A percentile compares a stretch with the other conserved stretches of the same genome.
These are phyloP conservation scores for Crepidotus variabilis DNA, from an alignment of 768 basidiomycete genomes.

Conservation along the genomic window DNA sequence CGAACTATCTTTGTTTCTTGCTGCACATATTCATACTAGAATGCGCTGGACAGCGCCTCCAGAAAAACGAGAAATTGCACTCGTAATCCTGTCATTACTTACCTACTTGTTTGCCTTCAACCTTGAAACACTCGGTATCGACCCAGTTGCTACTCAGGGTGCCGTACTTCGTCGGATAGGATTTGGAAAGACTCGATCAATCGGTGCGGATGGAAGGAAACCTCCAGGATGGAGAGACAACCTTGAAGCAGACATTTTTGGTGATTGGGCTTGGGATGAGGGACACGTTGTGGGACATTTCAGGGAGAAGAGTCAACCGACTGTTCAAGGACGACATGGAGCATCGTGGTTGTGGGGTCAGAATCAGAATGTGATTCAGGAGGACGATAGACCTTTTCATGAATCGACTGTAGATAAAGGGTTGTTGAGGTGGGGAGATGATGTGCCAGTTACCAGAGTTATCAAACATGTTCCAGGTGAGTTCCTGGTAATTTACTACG, in stretches of 20 bases:
- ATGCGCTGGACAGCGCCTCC: slow-evolving; percentile 59
- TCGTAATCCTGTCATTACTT: slow-evolving; percentile 62
- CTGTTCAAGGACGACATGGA: slow-evolving; percentile 37
- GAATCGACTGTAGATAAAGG: slow-evolving; percentile 47
- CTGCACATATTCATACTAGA: neutral
- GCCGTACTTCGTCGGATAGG: slow-evolving; percentile 37
- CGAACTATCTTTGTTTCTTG: neutral
- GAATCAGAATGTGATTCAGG: slow-evolving; percentile 17
- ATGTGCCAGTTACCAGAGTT: slow-evolving; percentile 53
- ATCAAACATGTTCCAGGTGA: slow-evolving; percentile 65
- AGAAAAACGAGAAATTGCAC: slow-evolving; percentile 67
- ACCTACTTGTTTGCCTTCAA: slow-evolving; percentile 74
- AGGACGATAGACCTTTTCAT: slow-evolving; percentile 24
- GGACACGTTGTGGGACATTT: slow-evolving; percentile 56
- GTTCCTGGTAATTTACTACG: slow-evolving; percentile 15
- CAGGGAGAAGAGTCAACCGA: slow-evolving; percentile 40
- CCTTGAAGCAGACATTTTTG: slow-evolving; percentile 62
- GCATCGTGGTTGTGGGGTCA: slow-evolving; percentile 40
- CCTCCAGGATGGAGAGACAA: slow-evolving; percentile 50
- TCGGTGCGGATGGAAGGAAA: slow-evolving; percentile 45
- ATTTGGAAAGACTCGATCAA: slow-evolving; percentile 29
- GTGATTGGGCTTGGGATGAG: slow-evolving; percentile 66
- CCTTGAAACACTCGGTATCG: slow-evolving; percentile 48
- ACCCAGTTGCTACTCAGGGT: slow-evolving; percentile 33
- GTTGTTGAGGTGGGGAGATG: slow-evolving; percentile 49